Evolutionary conservation across 2,329 filamentous ascomycete genomes (phyloP), one percentile per base, ranked within the genome.

Genomic region (Colletotrichum sp.): DNA sequence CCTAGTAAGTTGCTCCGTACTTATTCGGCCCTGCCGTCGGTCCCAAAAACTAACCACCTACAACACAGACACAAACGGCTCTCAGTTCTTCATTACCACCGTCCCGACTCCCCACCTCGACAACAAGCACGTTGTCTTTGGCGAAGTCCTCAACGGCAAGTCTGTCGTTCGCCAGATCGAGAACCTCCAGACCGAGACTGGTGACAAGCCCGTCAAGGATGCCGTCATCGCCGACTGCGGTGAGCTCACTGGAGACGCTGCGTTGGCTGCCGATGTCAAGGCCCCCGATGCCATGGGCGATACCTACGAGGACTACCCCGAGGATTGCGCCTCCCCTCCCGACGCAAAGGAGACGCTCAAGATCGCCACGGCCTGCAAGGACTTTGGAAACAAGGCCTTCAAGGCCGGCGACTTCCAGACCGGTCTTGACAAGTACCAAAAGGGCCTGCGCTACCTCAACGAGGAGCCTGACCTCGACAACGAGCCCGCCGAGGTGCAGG

Each of bases 21-120:
- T 32, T 57, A 18, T 26, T 28, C 13, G 24, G 28, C 4, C 59
- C 12, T 43, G 8, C 15, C 34, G 8, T 30, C 18, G 59, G 15
- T n/a, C 9, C 18, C 28, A 32, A 8, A 21, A 61, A 32, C 61
- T 76, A 67, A 77, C 72, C 77, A 71, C 70, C 63, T 15, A 30
- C 21, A 26, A 32, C 34, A 21, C 79, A 94, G 93, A 94, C 81
- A 98, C 97, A 84, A 99, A 99, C 84, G 97, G 97, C 82, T 98
- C 95, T 67, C 97, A 99, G 83, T 99, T 99, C 91, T 99, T 99
- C 91, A 89, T 99, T 81, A 99, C 97, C 65, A 99, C 97, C 18
- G 95, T 98, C 34, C 90, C 93, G n/a, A 99, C 97, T 16, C 96
- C 96, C 64, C 97, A 99, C 85, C 92, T 99, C 52, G 96, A 99